phyloP scores from a whole-genome alignment of 441 rosid genomes.

The Viola pubescens region DNA sequence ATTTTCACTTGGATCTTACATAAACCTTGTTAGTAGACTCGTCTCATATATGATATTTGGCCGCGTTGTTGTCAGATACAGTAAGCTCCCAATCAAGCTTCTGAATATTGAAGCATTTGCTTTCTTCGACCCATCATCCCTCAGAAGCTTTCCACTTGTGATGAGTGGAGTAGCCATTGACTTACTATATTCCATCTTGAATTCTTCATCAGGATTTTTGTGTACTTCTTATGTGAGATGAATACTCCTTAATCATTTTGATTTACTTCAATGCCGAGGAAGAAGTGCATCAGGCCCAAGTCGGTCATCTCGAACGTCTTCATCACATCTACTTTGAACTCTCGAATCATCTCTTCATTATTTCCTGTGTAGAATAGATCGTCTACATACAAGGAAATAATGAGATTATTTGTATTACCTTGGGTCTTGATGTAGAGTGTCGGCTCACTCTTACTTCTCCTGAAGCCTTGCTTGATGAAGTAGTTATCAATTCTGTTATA shows the following conservation, averaged over 20 bases:
- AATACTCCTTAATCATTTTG: neutral
- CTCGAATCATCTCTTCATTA: neutral
- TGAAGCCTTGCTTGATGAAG: neutral
- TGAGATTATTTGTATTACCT: neutral
- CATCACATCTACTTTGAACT: neutral
- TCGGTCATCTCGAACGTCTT: neutral
- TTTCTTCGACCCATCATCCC: neutral
- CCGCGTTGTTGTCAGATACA: conserved; percentile 3
- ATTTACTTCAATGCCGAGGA: neutral
- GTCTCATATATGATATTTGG: conserved; percentile 1
- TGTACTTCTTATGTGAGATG: neutral
- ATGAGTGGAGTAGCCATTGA: neutral
- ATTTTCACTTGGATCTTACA: neutral
- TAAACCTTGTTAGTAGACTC: conserved; percentile 7
- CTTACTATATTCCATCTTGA: neutral
- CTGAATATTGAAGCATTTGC: neutral
- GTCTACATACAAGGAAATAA: neutral
- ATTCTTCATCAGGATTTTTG: neutral
- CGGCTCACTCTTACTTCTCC: neutral
- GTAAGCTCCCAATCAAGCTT: neutral
- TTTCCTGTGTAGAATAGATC: neutral
- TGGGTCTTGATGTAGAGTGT: neutral
- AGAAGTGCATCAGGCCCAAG: neutral
- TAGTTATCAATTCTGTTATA: neutral
- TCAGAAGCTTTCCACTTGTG: neutral